phyloP scores from a whole-genome alignment of 768 basidiomycete species.

The Cystobasidium ongulense region DNA sequence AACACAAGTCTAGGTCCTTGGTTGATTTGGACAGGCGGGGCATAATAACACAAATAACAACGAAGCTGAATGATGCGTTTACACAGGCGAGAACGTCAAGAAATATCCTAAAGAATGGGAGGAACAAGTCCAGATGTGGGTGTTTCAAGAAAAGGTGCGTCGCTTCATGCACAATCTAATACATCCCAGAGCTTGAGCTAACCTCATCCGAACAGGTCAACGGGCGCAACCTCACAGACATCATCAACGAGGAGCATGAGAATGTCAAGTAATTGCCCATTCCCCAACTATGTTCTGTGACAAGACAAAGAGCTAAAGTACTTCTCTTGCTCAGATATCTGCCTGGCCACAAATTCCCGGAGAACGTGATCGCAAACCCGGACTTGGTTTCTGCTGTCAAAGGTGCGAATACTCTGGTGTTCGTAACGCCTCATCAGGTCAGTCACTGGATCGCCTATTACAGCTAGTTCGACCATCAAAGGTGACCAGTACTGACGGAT shows the following conservation, averaged over 20 bases:
- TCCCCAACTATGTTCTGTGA: conserved; percentile 44
- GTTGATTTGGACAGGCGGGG: no score
- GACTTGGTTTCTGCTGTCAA: conserved; percentile 47
- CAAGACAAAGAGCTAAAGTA: background rate
- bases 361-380: conserved; percentile 48
- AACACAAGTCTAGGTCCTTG: no score
- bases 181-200: no score
- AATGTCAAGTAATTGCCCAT: conserved; percentile 45
- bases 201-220: no score
- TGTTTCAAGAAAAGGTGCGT: conserved; percentile 48
- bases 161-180: no score
- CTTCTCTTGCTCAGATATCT: conserved; percentile 42
- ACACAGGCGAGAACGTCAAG: conserved; percentile 44
- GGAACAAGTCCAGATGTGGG: conserved; percentile 48
- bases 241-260: conserved; percentile 50
- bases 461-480: no score
- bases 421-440: conserved; percentile 51
- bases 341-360: conserved; percentile 45
- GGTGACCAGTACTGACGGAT: background rate
- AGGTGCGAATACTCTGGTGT: conserved; percentile 49
- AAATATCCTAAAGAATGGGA: conserved; percentile 46
- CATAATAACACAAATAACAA: no score
- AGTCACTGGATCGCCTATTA: background rate
- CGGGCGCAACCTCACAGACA: conserved; percentile 45
- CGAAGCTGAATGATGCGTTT: no score